These are phyloP conservation scores for Penicillium simplicissimum DNA, from an alignment of 495 filamentous ascomycete species.

Conservation along the genomic window DNA sequence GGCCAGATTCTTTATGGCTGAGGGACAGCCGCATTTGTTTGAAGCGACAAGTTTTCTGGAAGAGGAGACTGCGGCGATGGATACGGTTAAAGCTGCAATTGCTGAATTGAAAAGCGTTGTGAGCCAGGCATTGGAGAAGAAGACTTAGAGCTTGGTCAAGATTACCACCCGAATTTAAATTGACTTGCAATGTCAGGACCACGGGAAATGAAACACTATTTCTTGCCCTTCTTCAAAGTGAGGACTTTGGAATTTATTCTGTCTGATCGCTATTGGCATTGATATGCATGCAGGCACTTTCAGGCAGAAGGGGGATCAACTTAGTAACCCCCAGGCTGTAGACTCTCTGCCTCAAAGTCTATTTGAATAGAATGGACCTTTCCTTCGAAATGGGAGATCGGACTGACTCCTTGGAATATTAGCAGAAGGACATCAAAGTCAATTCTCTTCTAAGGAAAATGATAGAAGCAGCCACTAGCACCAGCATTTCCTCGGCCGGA, in stretches of 20 bases:
- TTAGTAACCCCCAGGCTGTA: too few relatives aligned
- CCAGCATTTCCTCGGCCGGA: neutral
- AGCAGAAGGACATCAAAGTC: neutral
- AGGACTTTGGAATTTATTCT: too few relatives aligned
- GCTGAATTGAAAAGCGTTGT: neutral
- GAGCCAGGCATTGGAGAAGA: neutral
- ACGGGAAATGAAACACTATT: too few relatives aligned
- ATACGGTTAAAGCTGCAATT: neutral
- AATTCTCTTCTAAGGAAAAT: neutral
- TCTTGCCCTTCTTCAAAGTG: too few relatives aligned
- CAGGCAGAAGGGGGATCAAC: too few relatives aligned
- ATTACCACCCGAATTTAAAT: too few relatives aligned
- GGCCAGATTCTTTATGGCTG: neutral
- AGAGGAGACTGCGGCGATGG: neutral
- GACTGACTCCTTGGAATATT: neutral
- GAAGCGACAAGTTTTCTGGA: slow-evolving; percentile 1
- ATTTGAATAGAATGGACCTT: neutral
- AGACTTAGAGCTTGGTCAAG: too few relatives aligned
- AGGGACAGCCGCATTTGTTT: slow-evolving; percentile 3
- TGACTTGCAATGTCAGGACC: too few relatives aligned
- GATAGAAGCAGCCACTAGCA: neutral
- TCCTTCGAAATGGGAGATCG: neutral
- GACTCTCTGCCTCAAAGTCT: too few relatives aligned
- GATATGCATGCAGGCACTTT: too few relatives aligned
- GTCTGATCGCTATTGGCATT: too few relatives aligned